These are phyloP conservation scores for Colletotrichum salicis DNA, from an alignment of 2,329 filamentous ascomycete genomes.

Conservation along the genomic window DNA sequence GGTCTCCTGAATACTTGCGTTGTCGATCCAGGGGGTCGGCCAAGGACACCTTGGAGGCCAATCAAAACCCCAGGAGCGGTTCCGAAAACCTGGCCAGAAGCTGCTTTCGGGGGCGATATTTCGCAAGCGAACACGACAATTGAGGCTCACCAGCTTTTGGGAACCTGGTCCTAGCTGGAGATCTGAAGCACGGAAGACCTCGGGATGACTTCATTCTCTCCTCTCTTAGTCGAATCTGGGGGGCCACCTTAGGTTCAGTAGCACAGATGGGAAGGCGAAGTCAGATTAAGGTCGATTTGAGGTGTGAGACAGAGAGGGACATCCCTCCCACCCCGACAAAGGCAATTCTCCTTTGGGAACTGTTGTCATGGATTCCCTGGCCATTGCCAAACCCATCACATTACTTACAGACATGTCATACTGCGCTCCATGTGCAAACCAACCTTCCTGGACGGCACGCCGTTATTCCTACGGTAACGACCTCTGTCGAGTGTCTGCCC, in stretches of 20 bases:
- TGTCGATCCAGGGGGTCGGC: not conserved
- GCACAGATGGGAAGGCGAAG: not conserved
- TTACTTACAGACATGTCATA: not conserved
- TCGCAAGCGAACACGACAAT: not conserved
- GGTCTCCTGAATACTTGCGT: not conserved
- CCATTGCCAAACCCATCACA: slow-evolving; percentile 5
- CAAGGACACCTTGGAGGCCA: not conserved
- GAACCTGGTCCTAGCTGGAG: not conserved
- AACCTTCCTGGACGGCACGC: not conserved
- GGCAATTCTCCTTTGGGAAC: not conserved
- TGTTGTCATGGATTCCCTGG: slow-evolving; percentile 25
- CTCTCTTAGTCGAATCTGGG: not conserved
- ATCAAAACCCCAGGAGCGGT: not conserved
- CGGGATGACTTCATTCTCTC: slow-evolving; percentile 17
- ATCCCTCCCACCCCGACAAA: not conserved
- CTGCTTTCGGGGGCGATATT: not conserved
- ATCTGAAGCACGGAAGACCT: not conserved
- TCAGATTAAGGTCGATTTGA: slow-evolving; percentile 20
- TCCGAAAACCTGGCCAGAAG: not conserved
- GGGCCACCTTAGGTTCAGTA: not conserved
- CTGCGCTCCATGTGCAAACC: not conserved
- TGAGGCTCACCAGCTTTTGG: not conserved
- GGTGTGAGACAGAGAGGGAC: not conserved
- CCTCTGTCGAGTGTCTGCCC: slow-evolving; percentile 7
- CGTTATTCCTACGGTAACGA: slow-evolving; percentile 1